Evolutionary conservation across 169 alveolate species (phyloP), one percentile per base, ranked within the genome.

Genomic region (Eimeria brunetti): DNA sequence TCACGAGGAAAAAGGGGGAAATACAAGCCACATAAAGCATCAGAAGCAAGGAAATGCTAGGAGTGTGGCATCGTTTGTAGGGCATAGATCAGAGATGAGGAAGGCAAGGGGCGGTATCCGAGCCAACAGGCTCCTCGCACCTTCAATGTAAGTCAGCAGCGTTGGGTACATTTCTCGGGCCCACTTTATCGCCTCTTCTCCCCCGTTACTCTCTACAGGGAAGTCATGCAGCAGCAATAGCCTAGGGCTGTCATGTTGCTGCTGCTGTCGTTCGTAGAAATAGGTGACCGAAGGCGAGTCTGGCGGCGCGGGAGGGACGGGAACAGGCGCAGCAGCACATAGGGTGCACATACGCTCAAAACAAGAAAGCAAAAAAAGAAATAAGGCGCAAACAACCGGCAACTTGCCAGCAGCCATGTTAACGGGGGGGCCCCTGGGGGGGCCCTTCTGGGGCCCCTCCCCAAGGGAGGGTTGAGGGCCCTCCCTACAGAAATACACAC

Each of bases 211-310:
- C 20, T 60, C 38, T 64, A 84, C 8, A 20, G 91, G 80, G 38
- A 84, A 84, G 78, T 84, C 91, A 36, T 84, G 91, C 49, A 84
- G 78, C 60, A 84, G 56, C 91, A 84, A 62, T 11, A 84, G 78
- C 38, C 91, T 80, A 16, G 91, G 91, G 53, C 24, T 53, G 44
- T 84, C 91, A 33, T 51, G 71, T 6, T 14, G 78, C 41, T 30
- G 91, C 46, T 33, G 58, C 58, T 36, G 64, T 22, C 62, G 64
- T 36, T 53, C 56, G 60, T 33, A 36, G 69, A 84, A 84, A 60
- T 18, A 46, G 60, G 80, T 3, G 11, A 84, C 78, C 3, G 91
- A 84, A 33, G 91, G 91, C 24, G 78, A n/a, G 46, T 60, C 80
- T 16, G 51, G 49, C 33, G 60, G 75, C 7, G 75, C 78, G 36